These are phyloP conservation scores for Craterostigma plantagineum DNA, from an alignment of 257 asterid genomes.

Conservation along the genomic window DNA sequence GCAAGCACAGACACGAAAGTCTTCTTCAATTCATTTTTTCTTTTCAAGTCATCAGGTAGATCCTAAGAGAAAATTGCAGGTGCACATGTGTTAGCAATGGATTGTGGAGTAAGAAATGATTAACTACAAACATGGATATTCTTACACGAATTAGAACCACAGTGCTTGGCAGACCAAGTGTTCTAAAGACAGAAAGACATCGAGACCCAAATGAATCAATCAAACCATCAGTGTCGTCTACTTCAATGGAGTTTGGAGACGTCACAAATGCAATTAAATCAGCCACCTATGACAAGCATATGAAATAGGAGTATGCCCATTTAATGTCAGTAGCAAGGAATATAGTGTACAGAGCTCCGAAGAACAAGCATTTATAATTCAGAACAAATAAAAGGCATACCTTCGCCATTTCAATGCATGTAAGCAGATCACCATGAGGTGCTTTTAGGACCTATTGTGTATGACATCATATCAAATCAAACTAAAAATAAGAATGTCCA, in stretches of 20 bases:
- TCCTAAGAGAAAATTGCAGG: constrained; percentile 31
- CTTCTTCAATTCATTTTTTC: constrained; percentile 55
- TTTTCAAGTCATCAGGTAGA: constrained; percentile 50
- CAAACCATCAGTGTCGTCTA: constrained; percentile 18
- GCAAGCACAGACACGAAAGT: constrained; percentile 39
- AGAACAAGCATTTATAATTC: constrained; percentile 1
- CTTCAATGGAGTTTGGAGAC: constrained; percentile 48
- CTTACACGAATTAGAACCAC: constrained; percentile 80
- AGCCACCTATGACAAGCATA: constrained; percentile 42
- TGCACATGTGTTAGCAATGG: not conserved
- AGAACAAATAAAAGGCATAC: constrained; percentile 20
- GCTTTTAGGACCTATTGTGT: constrained; percentile 62
- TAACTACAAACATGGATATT: constrained; percentile 4
- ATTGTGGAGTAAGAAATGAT: not conserved
- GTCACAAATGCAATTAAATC: constrained; percentile 96
- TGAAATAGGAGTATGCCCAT: too few relatives aligned
- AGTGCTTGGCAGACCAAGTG: constrained; percentile 90
- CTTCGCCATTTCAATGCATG: constrained; percentile 99
- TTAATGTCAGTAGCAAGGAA: not conserved
- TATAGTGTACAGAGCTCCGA: not conserved
- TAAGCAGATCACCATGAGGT: constrained; percentile 65
- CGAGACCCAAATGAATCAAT: constrained; percentile 86
- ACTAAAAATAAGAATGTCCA: not conserved
- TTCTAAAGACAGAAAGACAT: constrained; percentile 78
- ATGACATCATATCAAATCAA: not conserved